Percentiles rank a stretch among this genome's conserved stretches.
Evolutionary conservation across 2,329 filamentous ascomycete genomes (phyloP).

Genomic region (Epichloe amarillans): DNA sequence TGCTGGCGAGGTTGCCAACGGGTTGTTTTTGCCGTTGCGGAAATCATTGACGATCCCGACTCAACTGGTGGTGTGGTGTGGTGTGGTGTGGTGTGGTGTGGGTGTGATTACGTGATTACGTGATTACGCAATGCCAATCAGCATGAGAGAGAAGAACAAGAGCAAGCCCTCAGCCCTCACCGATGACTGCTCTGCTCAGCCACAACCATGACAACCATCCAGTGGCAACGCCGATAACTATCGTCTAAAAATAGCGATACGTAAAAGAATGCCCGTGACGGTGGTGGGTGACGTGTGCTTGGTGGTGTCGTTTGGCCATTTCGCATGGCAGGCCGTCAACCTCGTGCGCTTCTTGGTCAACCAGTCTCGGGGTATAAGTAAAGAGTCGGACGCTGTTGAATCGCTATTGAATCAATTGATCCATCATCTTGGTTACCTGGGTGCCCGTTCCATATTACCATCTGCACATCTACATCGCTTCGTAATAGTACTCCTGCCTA

Average conservation of each 20-base stretch:
- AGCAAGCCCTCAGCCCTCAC: no score
- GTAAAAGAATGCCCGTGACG: neutral
- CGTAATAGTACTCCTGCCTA: neutral
- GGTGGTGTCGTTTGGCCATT: neutral
- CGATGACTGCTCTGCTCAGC: no score
- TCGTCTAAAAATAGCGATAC: conserved; percentile 5
- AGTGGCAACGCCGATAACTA: neutral
- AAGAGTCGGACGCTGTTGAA: neutral
- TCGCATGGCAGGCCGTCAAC: neutral
- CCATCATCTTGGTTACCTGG: neutral
- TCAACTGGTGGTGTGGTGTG: no score
- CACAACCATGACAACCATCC: neutral
- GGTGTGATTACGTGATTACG: no score
- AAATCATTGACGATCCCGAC: no score
- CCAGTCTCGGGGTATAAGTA: conserved; percentile 3
- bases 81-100: no score
- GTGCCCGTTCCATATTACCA: no score
- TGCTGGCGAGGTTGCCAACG: no score
- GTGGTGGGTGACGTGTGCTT: conserved; percentile 2
- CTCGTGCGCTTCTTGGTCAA: neutral
- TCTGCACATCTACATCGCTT: neutral
- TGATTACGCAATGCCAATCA: no score
- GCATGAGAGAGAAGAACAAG: no score
- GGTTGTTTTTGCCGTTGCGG: no score
- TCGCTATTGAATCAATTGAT: neutral